These are phyloP conservation scores for Aspergillus avenaceus DNA, from an alignment of 495 filamentous ascomycete genomes.

Conservation along the genomic window DNA sequence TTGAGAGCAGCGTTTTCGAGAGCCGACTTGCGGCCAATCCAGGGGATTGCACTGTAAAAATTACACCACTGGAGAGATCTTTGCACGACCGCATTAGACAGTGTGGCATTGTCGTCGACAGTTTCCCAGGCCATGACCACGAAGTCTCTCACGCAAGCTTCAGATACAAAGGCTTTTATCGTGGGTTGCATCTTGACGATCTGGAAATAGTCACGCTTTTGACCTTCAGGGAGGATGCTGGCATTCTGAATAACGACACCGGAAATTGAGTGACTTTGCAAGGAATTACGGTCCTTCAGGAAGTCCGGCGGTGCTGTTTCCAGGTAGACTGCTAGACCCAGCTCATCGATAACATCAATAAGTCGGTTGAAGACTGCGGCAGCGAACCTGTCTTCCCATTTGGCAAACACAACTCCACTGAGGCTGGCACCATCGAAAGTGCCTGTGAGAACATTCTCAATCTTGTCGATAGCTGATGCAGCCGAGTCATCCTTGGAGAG, in stretches of 20 bases:
- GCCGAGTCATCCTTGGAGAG: slow-evolving; percentile 19
- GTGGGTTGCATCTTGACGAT: slow-evolving; percentile 35
- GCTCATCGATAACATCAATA: slow-evolving; percentile 27
- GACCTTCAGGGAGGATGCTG: slow-evolving; percentile 42
- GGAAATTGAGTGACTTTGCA: slow-evolving; percentile 32
- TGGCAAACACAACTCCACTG: slow-evolving; percentile 46
- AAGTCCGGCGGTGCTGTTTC: slow-evolving; percentile 47
- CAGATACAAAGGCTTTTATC: slow-evolving; percentile 52
- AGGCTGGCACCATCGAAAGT: slow-evolving; percentile 32
- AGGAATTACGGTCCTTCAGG: slow-evolving; percentile 33
- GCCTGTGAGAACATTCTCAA: slow-evolving; percentile 26
- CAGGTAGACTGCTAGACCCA: slow-evolving; percentile 45
- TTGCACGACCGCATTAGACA: slow-evolving; percentile 49
- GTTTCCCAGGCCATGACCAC: slow-evolving; percentile 52
- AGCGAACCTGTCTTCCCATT: slow-evolving; percentile 39
- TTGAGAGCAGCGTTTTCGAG: slow-evolving; percentile 36
- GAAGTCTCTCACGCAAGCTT: slow-evolving; percentile 46
- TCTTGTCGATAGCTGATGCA: slow-evolving; percentile 26
- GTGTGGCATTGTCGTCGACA: slow-evolving; percentile 39
- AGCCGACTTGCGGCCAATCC: slow-evolving; percentile 43
- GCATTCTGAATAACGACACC: slow-evolving; percentile 49
- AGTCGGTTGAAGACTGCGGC: slow-evolving; percentile 31
- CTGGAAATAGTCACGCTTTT: slow-evolving; percentile 50
- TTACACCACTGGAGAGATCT: slow-evolving; percentile 52
- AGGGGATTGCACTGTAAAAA: slow-evolving; percentile 52